phyloP scores from a whole-genome alignment of 1,139 yeast genomes.

The Candida freyschussii region DNA sequence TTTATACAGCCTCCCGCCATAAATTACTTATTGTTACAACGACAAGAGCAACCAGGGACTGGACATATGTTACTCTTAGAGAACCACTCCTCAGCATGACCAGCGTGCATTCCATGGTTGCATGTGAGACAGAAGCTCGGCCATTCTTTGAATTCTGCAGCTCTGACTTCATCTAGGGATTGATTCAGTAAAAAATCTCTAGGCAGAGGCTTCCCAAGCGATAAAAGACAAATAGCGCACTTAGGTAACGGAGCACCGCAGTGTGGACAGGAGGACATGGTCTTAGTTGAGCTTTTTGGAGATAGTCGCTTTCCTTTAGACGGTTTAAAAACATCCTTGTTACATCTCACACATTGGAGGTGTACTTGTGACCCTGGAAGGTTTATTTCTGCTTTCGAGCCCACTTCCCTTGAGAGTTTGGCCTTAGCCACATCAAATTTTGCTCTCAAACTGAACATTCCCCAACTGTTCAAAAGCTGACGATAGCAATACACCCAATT shows the following conservation, averaged over 20 bases:
- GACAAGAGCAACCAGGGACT: constrained; percentile 86
- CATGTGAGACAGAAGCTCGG: constrained; percentile 88
- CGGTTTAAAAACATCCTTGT: constrained; percentile 53
- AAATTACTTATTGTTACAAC: constrained; percentile 45
- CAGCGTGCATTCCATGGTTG: constrained; percentile 91
- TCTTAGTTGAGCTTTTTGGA: constrained; percentile 3
- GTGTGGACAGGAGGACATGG: constrained; percentile 57
- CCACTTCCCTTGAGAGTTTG: constrained; percentile 48
- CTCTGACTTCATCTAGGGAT: constrained; percentile 15
- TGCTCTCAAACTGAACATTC: constrained; percentile 71
- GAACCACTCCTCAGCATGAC: constrained; percentile 96
- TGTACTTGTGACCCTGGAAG: constrained; percentile 71
- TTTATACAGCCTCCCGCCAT: no score
- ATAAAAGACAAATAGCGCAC: constrained; percentile 81
- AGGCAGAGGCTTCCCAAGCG: constrained; percentile 72
- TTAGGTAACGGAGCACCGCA: constrained; percentile 90
- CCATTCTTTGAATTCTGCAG: constrained; percentile 54
- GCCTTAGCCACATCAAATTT: constrained; percentile 78
- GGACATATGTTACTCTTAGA: constrained; percentile 84
- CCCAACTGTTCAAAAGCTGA: constrained; percentile 78
- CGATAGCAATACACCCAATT: constrained; percentile 79
- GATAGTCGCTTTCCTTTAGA: constrained; percentile 10
- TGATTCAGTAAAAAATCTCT: constrained; percentile 21
- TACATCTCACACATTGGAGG: constrained; percentile 78
- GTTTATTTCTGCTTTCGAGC: constrained; percentile 35